Conservation (phyloP, 148 eudicot species). For the Persicaria maculosa region DNA sequence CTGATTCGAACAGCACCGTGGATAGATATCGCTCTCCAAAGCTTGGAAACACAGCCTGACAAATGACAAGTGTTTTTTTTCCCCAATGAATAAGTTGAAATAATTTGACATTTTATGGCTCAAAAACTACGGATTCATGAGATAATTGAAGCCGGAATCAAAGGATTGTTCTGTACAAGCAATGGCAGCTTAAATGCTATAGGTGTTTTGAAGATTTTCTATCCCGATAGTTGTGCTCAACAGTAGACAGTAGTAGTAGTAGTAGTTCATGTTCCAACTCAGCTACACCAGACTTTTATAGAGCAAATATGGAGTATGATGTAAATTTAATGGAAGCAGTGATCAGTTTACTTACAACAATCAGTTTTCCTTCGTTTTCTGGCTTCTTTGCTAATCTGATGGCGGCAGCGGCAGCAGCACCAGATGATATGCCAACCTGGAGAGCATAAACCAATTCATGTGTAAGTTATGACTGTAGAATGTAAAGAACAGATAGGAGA, state of each 20-base stretch:
- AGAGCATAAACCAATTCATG: background rate
- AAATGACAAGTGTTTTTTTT: background rate
- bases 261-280: background rate
- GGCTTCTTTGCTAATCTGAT: slow-evolving; percentile 76
- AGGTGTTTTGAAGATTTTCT: background rate
- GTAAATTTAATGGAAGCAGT: background rate
- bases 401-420: slow-evolving; percentile 91
- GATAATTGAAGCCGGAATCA: background rate
- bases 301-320: background rate
- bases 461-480: background rate
- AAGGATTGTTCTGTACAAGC: background rate
- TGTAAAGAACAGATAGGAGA: background rate
- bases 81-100: background rate
- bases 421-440: slow-evolving; percentile 93
- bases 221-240: background rate
- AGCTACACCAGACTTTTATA: background rate
- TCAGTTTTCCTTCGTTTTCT: slow-evolving; percentile 84
- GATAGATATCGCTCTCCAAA: slow-evolving; percentile 84
- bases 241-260: background rate
- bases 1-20: slow-evolving; percentile 59
- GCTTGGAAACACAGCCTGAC: slow-evolving; percentile 70
- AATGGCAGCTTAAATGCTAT: background rate
- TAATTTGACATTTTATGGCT: no score
- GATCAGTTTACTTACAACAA: slow-evolving; percentile 54
- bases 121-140: no score